phyloP scores from a whole-genome alignment of 1,139 yeast genomes.

The Lodderomyces pseudojiufengensis region DNA sequence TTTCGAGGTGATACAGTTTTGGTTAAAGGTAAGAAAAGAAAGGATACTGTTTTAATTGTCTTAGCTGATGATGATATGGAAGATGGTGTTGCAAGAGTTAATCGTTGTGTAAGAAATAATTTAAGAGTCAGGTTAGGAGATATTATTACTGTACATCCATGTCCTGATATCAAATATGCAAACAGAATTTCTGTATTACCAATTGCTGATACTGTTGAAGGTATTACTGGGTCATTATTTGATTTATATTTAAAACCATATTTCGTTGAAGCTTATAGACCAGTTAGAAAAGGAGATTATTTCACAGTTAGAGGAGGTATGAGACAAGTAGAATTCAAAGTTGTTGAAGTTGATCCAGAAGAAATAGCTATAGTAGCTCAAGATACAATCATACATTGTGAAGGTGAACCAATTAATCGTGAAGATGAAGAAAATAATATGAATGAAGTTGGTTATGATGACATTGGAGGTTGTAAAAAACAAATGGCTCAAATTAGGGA shows the following conservation, averaged over 20 bases:
- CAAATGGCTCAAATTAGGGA: conserved; percentile 99
- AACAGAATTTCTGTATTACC: conserved; percentile 93
- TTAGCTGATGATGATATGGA: conserved; percentile 96
- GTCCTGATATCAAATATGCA: conserved; percentile 97
- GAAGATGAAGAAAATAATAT: conserved; percentile 97
- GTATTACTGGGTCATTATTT: conserved; percentile 94
- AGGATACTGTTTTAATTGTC: conserved; percentile 95
- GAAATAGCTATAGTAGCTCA: conserved; percentile 98
- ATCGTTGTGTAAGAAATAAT: conserved; percentile 94
- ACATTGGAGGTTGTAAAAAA: conserved; percentile 97
- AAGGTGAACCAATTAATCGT: conserved; percentile 98
- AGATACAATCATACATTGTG: conserved; percentile 96
- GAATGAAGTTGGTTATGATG: conserved; percentile 97
- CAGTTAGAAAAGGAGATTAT: conserved; percentile 95
- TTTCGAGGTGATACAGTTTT: conserved; percentile 98
- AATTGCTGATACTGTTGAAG: conserved; percentile 97
- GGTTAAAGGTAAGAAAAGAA: conserved; percentile 97
- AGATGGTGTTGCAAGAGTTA: conserved; percentile 91
- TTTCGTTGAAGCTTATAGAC: conserved; percentile 98
- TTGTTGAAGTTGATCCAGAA: conserved; percentile 96
- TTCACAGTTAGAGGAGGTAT: conserved; percentile 96
- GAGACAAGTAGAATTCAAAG: conserved; percentile 99
- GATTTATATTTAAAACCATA: conserved; percentile 97
- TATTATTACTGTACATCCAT: conserved; percentile 84
- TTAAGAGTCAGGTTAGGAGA: conserved; percentile 93